Percentiles rank a stretch among this genome's conserved stretches.
Evolutionary conservation across 2,329 filamentous ascomycete genomes (phyloP).

Genomic region (Gaeumannomyces tritici): DNA sequence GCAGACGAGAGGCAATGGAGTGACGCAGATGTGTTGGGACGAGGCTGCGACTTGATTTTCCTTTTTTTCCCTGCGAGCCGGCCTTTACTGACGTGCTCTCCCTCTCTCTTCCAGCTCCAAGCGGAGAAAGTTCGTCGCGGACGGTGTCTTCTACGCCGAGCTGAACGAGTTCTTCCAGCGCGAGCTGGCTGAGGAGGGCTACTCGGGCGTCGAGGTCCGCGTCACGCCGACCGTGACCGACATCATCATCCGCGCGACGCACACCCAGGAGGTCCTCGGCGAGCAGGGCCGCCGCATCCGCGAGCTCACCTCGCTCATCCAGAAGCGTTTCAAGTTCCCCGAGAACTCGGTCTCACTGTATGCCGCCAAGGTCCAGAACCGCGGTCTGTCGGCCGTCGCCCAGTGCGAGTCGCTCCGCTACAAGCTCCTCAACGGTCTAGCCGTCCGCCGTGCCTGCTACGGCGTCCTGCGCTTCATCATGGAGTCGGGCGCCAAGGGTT

Average conservation of each 20-base stretch:
- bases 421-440: constrained; percentile 99
- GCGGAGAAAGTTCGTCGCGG: constrained; percentile 89
- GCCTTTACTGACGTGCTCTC: background rate
- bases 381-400: constrained; percentile 97
- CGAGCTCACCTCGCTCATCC: constrained; percentile 99
- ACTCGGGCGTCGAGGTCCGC: constrained; percentile 99
- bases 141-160: constrained; percentile 99
- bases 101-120: constrained; percentile 54
- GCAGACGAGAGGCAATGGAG: background rate
- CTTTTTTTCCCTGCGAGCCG: too few species aligned
- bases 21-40: background rate
- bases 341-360: constrained; percentile 99
- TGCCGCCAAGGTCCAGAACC: constrained; percentile 99
- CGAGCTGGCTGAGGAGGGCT: constrained; percentile 99
- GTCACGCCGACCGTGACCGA: constrained; percentile 99
- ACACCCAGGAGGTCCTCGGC: constrained; percentile 99
- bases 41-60: background rate
- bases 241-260: constrained; percentile 99
- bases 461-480: constrained; percentile 99
- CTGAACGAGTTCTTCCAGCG: constrained; percentile 99
- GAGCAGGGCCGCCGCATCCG: constrained; percentile 99
- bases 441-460: constrained; percentile 97
- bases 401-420: constrained; percentile 99
- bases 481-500: constrained; percentile 99
- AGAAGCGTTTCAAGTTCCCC: constrained; percentile 99